Conservation (phyloP, 2,329 filamentous ascomycete species). For the Neofusicoccum parvum region DNA sequence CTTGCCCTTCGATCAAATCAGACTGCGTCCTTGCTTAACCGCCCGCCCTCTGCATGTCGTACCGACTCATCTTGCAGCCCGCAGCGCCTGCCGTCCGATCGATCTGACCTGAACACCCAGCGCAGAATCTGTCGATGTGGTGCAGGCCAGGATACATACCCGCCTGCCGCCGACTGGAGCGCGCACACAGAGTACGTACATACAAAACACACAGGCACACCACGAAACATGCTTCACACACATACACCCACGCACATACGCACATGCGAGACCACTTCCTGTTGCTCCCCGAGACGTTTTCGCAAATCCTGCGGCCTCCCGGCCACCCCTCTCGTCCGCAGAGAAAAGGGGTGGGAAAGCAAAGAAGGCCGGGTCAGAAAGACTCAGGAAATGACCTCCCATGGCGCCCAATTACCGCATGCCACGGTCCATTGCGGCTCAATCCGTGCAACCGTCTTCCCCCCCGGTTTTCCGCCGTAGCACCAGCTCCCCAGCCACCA, state of each 20-base stretch:
- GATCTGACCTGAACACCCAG: neutral
- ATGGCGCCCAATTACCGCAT: constrained; percentile 8
- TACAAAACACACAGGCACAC: neutral
- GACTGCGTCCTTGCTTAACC: constrained; percentile 9
- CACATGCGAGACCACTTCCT: neutral
- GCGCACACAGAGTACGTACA: neutral
- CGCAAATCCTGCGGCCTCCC: neutral
- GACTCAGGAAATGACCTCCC: neutral
- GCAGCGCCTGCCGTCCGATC: constrained; percentile 4
- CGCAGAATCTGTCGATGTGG: constrained; percentile 6
- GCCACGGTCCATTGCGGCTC: constrained; percentile 15
- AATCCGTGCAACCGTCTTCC: neutral
- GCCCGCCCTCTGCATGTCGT: neutral
- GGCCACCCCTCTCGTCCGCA: neutral
- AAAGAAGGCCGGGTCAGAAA: neutral
- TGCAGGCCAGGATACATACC: neutral
- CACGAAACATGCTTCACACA: neutral
- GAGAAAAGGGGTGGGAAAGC: neutral
- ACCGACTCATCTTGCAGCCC: constrained; percentile 8
- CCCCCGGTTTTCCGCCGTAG: neutral
- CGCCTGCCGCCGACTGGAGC: constrained; percentile 2
- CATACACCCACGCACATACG: neutral
- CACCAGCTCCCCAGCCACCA: neutral
- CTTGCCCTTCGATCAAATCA: neutral
- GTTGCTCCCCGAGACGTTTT: neutral